phyloP scores from a whole-genome alignment of 1,284 basidiomycete genomes.

The Tylopilus sp. region DNA sequence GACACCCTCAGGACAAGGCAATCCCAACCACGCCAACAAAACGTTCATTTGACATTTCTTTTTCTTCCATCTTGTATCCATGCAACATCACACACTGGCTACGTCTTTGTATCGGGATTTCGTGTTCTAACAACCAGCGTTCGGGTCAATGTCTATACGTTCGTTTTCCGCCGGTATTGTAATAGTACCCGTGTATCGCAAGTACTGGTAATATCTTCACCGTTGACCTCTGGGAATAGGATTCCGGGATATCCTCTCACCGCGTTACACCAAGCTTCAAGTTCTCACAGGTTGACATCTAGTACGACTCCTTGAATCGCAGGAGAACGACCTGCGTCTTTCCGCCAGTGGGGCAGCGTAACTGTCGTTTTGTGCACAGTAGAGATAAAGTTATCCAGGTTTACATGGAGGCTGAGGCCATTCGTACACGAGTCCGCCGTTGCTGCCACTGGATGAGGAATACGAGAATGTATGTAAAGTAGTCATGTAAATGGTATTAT shows the following conservation, averaged over 20 bases:
- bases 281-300: no score
- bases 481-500: background rate
- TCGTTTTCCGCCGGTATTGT: conserved; percentile 13
- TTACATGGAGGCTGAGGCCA: no score
- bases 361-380: no score
- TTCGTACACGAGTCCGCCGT: background rate
- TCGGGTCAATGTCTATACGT: background rate
- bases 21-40: conserved; percentile 11
- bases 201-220: background rate
- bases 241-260: no score
- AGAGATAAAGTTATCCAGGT: no score
- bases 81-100: conserved; percentile 6
- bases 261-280: no score
- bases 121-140: conserved; percentile 1
- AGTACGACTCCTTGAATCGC: no score
- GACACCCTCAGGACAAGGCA: conserved; percentile 6
- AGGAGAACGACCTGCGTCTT: no score
- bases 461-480: background rate
- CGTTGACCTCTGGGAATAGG: background rate
- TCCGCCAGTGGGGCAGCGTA: no score
- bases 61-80: conserved; percentile 19
- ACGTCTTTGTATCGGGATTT: conserved; percentile 12
- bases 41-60: conserved; percentile 2
- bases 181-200: conserved; percentile 8
- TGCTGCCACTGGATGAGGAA: no score